Base-by-base conservation (phyloP, 306 rosid genomes). In the Cicer bijugum region DNA sequence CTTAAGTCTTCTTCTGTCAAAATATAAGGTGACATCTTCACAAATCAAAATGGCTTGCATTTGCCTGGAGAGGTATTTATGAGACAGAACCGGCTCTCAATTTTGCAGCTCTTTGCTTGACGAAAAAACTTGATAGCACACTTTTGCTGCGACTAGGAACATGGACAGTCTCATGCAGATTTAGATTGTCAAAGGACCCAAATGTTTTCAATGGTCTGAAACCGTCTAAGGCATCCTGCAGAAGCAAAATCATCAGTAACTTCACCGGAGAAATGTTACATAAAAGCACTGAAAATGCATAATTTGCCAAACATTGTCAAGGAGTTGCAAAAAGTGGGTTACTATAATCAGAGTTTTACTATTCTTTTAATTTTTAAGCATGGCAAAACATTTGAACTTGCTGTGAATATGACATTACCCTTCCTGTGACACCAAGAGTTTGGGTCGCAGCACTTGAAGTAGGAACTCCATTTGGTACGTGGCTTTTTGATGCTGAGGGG, bases 101-200 rank as follows among this genome's bases (percentile, higher is more conserved):
- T 78, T 85, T 93, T 3, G 67, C 48, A 12, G 79, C 52, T 84
- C 80, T 91, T 71, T 84, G 94, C 81, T 88, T 91, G 71, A 60
- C 91, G 48, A 94, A 94, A 89, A 94, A 87, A 64, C 90, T 82
- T 39, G 98, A 83, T 48, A 94, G 90, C 80, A 91, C 81, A 61
- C 98, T 94, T 83, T 84, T 94, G 86, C 98, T 87, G 82, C 95
- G 95, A 67, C 75, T 79, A 28, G 92, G 94, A 76, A 56, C 86
- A 46, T 67, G 81, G 47, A 76, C 82, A 42, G 51, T 77, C 71
- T 83, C 86, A 1, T 52, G 84, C 67, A 78, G 80, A 38, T 72
- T 88, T 78, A 17, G 89, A 85, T 76, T 80, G 67, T 83, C 96
- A 67, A 94, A 88, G 75, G 97, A 93, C 59, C 91, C 86, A 81